Evolutionary conservation across 169 alveolate species (phyloP), one percentile per base, ranked within the genome.

Genomic region (Cryptosporidium parvum): DNA sequence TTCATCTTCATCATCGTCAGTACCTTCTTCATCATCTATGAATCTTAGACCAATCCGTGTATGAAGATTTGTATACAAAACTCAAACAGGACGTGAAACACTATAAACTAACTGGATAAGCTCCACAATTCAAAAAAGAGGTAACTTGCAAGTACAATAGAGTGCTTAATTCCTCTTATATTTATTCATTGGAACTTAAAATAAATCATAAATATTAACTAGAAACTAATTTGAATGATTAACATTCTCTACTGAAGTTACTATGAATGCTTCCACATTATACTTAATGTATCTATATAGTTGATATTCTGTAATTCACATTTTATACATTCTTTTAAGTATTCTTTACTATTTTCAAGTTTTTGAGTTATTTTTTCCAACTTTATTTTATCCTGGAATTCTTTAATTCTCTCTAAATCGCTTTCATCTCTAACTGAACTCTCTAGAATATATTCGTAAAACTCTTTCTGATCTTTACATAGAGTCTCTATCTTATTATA

Each of bases 1-100:
- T 3, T 14, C 53, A 6, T 31, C 53, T 5, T 31, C 72, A n/a
- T 56, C 67, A 56, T n/a, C 65, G 1, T 56, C 67, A 16, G 67
- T 56, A 56, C 67, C 67, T 21, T 31, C 72, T 29, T 56, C 73
- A 21, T 39, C 73, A 10, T 42, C 86, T n/a, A 59, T 61, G 52
- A 39, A 37, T 14, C 44, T 61, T 21, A 75, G 73, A 26, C 73
- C 86, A 42, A 75, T 75, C 51, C 31, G 86, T 23, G 73, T 75
- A 8, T 75, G 35, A 31, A 26, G 35, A 56, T 56, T 56, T 2
- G 35, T 10, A 21, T 3, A 0, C 67, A 5, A 56, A 3, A 26
- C 23, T 23, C 12, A 6, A 56, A 56, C 1, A 26, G 18, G 35
- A 9, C 35, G 35, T 56, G 67, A 56, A 56, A 2, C 0, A 23